A percentile compares a stretch with the other conserved stretches of the same genome.
Evolutionary conservation across 495 filamentous ascomycete genomes (phyloP).

Genomic region (Pyrenula aspistea): DNA sequence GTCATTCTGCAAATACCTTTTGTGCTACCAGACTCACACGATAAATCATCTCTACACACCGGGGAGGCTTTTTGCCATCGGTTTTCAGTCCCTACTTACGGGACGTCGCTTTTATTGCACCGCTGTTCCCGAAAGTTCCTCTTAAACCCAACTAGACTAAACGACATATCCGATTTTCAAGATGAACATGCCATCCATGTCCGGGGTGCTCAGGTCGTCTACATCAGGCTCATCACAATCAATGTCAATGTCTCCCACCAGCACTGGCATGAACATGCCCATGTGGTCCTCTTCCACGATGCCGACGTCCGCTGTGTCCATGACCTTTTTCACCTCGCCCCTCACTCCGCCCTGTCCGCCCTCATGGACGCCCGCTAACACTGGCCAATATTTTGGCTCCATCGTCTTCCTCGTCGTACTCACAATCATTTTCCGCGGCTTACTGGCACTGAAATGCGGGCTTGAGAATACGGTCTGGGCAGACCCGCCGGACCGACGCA

Average conservation of each 20-base stretch:
- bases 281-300: conserved; percentile 1
- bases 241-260: neutral
- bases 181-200: neutral
- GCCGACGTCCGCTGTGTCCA: conserved; percentile 18
- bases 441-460: conserved; percentile 14
- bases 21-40: no score
- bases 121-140: neutral
- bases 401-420: conserved; percentile 20
- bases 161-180: neutral
- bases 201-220: neutral
- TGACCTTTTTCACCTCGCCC: conserved; percentile 19
- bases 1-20: no score
- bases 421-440: conserved; percentile 14
- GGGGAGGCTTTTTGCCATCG: neutral
- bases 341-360: conserved; percentile 15
- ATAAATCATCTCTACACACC: neutral
- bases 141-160: neutral
- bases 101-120: neutral
- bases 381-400: conserved; percentile 19
- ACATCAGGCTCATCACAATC: no score
- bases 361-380: conserved; percentile 11
- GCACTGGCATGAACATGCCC: neutral
- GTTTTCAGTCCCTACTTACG: neutral
- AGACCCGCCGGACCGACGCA: conserved; percentile 4
- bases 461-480: conserved; percentile 14